Base-by-base conservation (phyloP, 192 early-diverging fungal genomes). In the Umbelopsis vinacea region DNA sequence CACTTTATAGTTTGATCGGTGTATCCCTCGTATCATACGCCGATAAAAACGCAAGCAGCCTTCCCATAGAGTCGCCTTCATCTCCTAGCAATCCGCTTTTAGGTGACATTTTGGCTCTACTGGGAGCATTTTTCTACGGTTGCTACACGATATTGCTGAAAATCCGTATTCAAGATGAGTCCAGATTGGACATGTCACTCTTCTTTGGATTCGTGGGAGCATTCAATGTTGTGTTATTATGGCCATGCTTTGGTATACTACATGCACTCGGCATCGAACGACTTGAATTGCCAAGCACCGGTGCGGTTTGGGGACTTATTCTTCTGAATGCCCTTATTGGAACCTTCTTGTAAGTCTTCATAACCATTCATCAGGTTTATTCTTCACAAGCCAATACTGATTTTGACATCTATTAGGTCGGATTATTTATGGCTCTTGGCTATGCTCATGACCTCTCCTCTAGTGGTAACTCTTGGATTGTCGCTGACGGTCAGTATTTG, bases 131-230 rank as follows among this genome's bases (percentile, higher is more conserved):
- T 19, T 87, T 95, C 35, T 95, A 95, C 77, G 92, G 91, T 9
- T 86, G 85, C 53, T 94, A 95, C 78, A 90, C 88, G 1, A 88
- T 88, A 15, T 76, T 95, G 24, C 78, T 95, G 23, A 94, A 95
- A 52, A 75, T 86, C 35, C 83, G 77, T 43, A 88, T 93, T 63
- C 86, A 86, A 57, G 83, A 91, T 71, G 91, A 92, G 76, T 83
- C 80, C 50, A 79, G 89, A 38, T 75, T 94, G 40, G 81, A 92
- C 68, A 89, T 90, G 82, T 84, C 89, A 29, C 71, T 90, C 55
- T 95, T 95, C 68, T 91, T 95, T 79, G 92, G 92, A 40, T 88
- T 87, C n/a, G 90, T 95, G 17, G 92, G 93, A 4, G 63, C 89
- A 19, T 90, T 90, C 50, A 95, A 93, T 75, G 69, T 86, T 0